Percentiles rank a stretch among this genome's conserved stretches.
Evolutionary conservation across 2,329 filamentous ascomycete genomes (phyloP).

Genomic region (Scytalidium sp.): DNA sequence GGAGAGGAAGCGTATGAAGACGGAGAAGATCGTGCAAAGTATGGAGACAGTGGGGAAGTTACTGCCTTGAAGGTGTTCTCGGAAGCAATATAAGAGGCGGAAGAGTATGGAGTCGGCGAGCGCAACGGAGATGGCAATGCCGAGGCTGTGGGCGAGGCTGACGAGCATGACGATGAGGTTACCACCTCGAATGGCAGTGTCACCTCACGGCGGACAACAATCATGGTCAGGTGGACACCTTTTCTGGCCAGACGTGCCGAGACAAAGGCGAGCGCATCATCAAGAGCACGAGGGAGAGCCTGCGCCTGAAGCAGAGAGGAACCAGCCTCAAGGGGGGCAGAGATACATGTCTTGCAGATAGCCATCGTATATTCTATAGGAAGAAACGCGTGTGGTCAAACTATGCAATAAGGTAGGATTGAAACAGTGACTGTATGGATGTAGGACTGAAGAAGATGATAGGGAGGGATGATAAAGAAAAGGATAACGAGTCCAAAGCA

Average conservation of each 20-base stretch:
- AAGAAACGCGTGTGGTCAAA: background rate
- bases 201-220: slow-evolving; percentile 54
- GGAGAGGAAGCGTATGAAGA: slow-evolving; percentile 2
- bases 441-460: too few species aligned
- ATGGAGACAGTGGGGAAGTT: slow-evolving; percentile 4
- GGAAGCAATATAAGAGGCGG: background rate
- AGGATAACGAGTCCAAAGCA: too few species aligned
- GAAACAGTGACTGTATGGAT: too few species aligned
- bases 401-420: background rate
- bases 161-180: slow-evolving; percentile 13
- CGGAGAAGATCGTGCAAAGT: slow-evolving; percentile 2
- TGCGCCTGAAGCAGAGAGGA: slow-evolving; percentile 55
- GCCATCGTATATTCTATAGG: slow-evolving; percentile 14
- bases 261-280: slow-evolving; percentile 54
- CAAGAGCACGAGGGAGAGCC: slow-evolving; percentile 53
- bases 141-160: slow-evolving; percentile 6
- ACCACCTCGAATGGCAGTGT: slow-evolving; percentile 41
- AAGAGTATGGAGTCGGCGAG: background rate
- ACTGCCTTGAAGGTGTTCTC: background rate
- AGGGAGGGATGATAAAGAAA: too few species aligned
- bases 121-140: background rate
- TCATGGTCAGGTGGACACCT: slow-evolving; percentile 52
- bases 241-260: slow-evolving; percentile 55
- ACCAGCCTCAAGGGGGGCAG: slow-evolving; percentile 61
- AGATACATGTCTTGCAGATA: slow-evolving; percentile 51